These are phyloP conservation scores for Pyrrhoderma noxium DNA, from an alignment of 1,284 basidiomycete species.

Conservation along the genomic window DNA sequence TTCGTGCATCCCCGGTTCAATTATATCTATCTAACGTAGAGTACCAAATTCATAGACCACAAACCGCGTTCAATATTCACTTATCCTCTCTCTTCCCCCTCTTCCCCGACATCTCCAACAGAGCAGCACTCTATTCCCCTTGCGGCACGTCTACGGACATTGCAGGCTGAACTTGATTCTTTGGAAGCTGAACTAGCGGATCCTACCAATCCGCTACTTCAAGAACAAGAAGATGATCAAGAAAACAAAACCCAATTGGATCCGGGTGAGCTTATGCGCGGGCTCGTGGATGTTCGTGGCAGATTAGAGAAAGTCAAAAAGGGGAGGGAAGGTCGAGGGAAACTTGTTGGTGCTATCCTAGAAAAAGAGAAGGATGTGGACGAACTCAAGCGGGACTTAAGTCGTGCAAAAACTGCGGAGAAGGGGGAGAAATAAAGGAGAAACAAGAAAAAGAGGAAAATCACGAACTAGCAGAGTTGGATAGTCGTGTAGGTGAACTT, in stretches of 20 bases:
- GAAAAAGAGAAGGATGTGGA: slow-evolving; percentile 16
- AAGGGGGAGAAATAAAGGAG: slow-evolving; percentile 22
- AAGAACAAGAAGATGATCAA: slow-evolving; percentile 33
- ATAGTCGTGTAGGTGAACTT: slow-evolving; percentile 70
- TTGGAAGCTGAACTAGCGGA: slow-evolving; percentile 66
- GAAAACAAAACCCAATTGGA: slow-evolving; percentile 53
- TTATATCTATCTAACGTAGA: neutral
- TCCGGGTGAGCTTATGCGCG: slow-evolving; percentile 67
- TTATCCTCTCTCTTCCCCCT: slow-evolving; percentile 57
- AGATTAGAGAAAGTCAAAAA: slow-evolving; percentile 61
- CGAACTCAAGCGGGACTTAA: slow-evolving; percentile 21
- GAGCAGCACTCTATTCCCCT: slow-evolving; percentile 38
- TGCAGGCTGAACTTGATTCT: slow-evolving; percentile 57
- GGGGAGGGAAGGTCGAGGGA: slow-evolving; percentile 56
- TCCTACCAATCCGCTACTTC: slow-evolving; percentile 59
- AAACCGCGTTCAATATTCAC: slow-evolving; percentile 50
- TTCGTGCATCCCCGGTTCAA: slow-evolving; percentile 3
- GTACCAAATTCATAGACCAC: slow-evolving; percentile 20
- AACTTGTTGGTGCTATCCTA: slow-evolving; percentile 55
- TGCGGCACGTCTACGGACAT: slow-evolving; percentile 49
- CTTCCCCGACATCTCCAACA: slow-evolving; percentile 27
- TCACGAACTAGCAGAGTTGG: slow-evolving; percentile 59
- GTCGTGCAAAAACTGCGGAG: slow-evolving; percentile 18
- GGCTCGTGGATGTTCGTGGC: slow-evolving; percentile 63
- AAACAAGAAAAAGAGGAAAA: slow-evolving; percentile 25